phyloP scores from a whole-genome alignment of 2,329 filamentous ascomycete genomes.

The Xenoacremonium recifei region DNA sequence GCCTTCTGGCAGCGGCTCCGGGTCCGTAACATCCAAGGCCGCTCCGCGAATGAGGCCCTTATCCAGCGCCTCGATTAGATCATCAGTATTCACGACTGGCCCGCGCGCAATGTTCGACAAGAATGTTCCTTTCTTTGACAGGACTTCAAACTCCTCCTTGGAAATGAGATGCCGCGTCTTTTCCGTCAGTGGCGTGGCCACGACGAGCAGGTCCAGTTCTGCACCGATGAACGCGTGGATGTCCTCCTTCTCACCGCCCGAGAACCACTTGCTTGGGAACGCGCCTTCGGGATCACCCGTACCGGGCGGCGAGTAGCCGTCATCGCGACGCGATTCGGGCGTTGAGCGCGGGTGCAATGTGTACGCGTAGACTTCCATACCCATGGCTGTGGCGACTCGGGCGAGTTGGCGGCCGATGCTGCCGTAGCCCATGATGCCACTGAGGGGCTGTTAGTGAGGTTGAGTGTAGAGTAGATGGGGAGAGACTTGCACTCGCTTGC shows the following conservation, averaged over 20 bases:
- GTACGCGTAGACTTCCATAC: slow-evolving; percentile 73
- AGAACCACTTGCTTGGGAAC: slow-evolving; percentile 52
- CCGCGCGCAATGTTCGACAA: slow-evolving; percentile 71
- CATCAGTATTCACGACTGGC: slow-evolving; percentile 47
- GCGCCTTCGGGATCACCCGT: slow-evolving; percentile 55
- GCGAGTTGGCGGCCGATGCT: slow-evolving; percentile 53
- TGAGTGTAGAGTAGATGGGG: accelerated
- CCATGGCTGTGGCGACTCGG: slow-evolving; percentile 60
- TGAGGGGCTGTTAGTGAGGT: slow-evolving; percentile 11
- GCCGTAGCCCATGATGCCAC: slow-evolving; percentile 54
- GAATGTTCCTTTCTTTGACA: slow-evolving; percentile 51
- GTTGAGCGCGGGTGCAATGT: slow-evolving; percentile 69
- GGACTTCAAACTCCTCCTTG: slow-evolving; percentile 45
- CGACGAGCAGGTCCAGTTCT: slow-evolving; percentile 51
- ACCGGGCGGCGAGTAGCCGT: slow-evolving; percentile 65
- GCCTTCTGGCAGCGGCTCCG: slow-evolving; percentile 69
- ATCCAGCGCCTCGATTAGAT: slow-evolving; percentile 61
- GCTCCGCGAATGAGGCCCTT: slow-evolving; percentile 54
- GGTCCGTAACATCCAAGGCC: slow-evolving; percentile 76
- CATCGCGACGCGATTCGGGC: slow-evolving; percentile 61
- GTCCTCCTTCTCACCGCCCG: slow-evolving; percentile 40
- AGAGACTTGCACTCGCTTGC: slow-evolving; percentile 46
- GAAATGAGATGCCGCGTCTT: slow-evolving; percentile 51
- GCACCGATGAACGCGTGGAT: slow-evolving; percentile 50
- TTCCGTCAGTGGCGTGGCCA: slow-evolving; percentile 50